Percentiles rank a stretch among this genome's conserved stretches.
Evolutionary conservation across 2,329 filamentous ascomycete genomes (phyloP).

Genomic region (Verticillium zaregamsianum): DNA sequence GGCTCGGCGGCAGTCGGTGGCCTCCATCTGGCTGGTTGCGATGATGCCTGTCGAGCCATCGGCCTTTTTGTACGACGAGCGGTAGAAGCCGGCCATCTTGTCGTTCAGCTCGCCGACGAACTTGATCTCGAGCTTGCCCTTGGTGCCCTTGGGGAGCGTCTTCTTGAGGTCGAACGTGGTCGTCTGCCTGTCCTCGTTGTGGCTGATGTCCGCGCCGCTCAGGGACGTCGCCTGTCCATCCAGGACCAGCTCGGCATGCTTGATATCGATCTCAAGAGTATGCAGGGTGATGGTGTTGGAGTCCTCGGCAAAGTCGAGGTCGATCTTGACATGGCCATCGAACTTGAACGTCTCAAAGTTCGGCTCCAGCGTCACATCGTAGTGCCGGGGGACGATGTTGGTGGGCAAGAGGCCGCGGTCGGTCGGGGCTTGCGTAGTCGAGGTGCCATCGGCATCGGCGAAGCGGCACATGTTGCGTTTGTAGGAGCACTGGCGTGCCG

Average conservation of each 20-base stretch:
- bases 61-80: slow-evolving; percentile 83
- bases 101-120: slow-evolving; percentile 83
- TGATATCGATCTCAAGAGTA: slow-evolving; percentile 80
- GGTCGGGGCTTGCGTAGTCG: slow-evolving; percentile 8
- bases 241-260: slow-evolving; percentile 43
- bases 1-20: slow-evolving; percentile 85
- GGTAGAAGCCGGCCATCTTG: slow-evolving; percentile 97
- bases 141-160: slow-evolving; percentile 66
- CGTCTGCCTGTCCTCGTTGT: slow-evolving; percentile 76
- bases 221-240: slow-evolving; percentile 45
- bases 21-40: slow-evolving; percentile 93
- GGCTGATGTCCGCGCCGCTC: slow-evolving; percentile 55
- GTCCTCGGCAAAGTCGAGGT: slow-evolving; percentile 82
- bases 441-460: slow-evolving; percentile 6
- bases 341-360: slow-evolving; percentile 86
- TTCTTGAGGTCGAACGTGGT: slow-evolving; percentile 78
- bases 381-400: slow-evolving; percentile 90
- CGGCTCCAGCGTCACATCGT: slow-evolving; percentile 87
- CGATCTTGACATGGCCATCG: slow-evolving; percentile 77
- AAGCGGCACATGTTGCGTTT: slow-evolving; percentile 14
- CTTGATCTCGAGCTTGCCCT: slow-evolving; percentile 56
- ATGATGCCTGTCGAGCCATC: slow-evolving; percentile 78
- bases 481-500: slow-evolving; percentile 12
- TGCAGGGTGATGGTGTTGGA: slow-evolving; percentile 84
- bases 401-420: slow-evolving; percentile 80